These are phyloP conservation scores for apple (Malus domestica) DNA, from an alignment of 306 rosid species.

Conservation along the genomic window DNA sequence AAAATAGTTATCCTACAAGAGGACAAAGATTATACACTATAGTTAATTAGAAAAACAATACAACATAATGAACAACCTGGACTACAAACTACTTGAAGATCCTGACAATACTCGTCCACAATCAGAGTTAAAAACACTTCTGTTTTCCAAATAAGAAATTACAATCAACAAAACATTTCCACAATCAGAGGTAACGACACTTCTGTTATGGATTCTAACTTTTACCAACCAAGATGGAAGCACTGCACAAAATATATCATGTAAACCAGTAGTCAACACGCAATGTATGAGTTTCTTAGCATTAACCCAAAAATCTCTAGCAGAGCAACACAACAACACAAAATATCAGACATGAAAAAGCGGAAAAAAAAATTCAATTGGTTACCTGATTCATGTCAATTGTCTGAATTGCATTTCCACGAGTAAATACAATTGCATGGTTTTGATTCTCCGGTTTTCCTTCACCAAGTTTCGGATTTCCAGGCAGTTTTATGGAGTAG, in stretches of 20 bases:
- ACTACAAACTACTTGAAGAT: too few species aligned
- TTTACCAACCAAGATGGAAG: not conserved
- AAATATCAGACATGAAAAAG: not conserved
- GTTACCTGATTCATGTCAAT: constrained; percentile 98
- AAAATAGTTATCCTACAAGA: constrained; percentile 46
- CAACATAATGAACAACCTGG: too few species aligned
- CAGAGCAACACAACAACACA: not conserved
- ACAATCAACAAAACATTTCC: too few species aligned
- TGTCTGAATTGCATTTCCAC: constrained; percentile 93
- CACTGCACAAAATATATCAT: not conserved
- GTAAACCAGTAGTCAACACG: not conserved
- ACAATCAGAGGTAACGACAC: not conserved
- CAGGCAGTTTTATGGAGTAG: constrained; percentile 82
- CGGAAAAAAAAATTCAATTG: not conserved
- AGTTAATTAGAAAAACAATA: not conserved
- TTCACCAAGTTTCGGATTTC: constrained; percentile 90
- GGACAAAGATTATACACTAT: too few species aligned
- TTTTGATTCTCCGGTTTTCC: constrained; percentile 99
- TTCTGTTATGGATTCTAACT: not conserved
- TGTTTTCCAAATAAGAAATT: too few species aligned
- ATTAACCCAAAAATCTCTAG: not conserved
- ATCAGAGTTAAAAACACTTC: too few species aligned
- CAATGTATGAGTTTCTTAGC: not conserved
- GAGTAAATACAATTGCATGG: constrained; percentile 89
- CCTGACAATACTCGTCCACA: too few species aligned